These are phyloP conservation scores for Eragrostis nindensis DNA, from an alignment of 176 grass and related monocot species.

Conservation along the genomic window DNA sequence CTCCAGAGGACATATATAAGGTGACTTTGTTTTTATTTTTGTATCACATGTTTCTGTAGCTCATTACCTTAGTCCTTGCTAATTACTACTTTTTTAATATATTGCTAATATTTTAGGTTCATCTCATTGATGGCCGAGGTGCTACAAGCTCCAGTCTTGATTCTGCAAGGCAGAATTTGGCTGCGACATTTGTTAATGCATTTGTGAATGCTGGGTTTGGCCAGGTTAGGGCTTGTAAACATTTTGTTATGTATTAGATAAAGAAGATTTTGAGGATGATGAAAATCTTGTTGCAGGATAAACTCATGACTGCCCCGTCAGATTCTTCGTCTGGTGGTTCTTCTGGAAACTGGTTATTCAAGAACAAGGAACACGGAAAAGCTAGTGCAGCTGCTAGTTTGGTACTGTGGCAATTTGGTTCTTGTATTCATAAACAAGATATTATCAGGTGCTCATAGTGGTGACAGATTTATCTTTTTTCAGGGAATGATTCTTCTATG, in stretches of 20 bases:
- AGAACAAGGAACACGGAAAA: conserved; percentile 77
- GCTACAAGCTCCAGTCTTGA: conserved; percentile 70
- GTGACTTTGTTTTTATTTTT: conserved; percentile 36
- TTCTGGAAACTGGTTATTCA: conserved; percentile 74
- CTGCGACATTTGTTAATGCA: conserved; percentile 81
- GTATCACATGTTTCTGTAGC: not conserved
- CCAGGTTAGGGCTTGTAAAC: conserved; percentile 49
- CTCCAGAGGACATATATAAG: conserved; percentile 99
- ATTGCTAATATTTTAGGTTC: conserved; percentile 50
- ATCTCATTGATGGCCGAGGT: conserved; percentile 73
- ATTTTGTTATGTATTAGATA: conserved; percentile 2
- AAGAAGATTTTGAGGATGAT: not conserved
- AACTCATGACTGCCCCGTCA: conserved; percentile 64
- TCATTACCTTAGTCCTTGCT: conserved; percentile 4
- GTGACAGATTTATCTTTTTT: conserved; percentile 12
- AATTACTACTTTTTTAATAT: not conserved
- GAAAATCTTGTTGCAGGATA: conserved; percentile 55
- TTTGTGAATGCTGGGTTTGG: conserved; percentile 90
- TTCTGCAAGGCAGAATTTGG: conserved; percentile 83
- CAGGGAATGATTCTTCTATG: conserved; percentile 77
- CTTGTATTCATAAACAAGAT: not conserved
- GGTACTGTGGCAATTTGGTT: conserved; percentile 43
- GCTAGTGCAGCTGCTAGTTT: conserved; percentile 74
- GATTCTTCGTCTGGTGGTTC: conserved; percentile 61
- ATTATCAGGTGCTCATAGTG: conserved; percentile 12